These are phyloP conservation scores for Melanomma pulvis-pyrius DNA, from an alignment of 495 filamentous ascomycete species.

Conservation along the genomic window DNA sequence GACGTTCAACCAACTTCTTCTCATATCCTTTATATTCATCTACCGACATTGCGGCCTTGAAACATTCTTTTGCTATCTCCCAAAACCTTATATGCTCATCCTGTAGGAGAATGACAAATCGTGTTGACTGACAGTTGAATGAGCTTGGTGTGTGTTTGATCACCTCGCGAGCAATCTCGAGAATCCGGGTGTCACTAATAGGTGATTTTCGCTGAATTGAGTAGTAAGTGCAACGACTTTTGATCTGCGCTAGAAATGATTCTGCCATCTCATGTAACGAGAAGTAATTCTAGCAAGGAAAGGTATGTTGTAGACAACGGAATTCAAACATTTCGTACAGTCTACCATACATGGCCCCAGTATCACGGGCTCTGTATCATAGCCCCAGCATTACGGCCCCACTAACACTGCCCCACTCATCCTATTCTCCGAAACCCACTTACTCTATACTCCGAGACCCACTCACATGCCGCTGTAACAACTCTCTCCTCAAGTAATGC, in stretches of 20 bases:
- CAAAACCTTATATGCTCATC: slow-evolving; percentile 68
- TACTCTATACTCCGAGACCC: too few species aligned
- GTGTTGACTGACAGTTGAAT: slow-evolving; percentile 70
- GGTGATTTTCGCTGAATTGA: slow-evolving; percentile 58
- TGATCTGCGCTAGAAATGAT: slow-evolving; percentile 56
- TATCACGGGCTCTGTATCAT: too few species aligned
- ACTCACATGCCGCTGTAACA: too few species aligned
- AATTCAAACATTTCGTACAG: too few species aligned
- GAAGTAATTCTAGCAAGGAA: too few species aligned
- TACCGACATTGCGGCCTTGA: slow-evolving; percentile 61
- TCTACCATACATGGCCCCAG: too few species aligned
- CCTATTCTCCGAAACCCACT: too few species aligned
- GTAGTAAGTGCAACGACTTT: slow-evolving; percentile 63
- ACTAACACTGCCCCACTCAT: too few species aligned
- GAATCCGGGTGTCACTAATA: slow-evolving; percentile 56
- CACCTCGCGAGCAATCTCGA: slow-evolving; percentile 58
- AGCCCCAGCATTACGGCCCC: too few species aligned
- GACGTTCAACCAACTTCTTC: slow-evolving; percentile 55
- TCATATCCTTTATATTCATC: slow-evolving; percentile 56
- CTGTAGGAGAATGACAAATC: slow-evolving; percentile 62
- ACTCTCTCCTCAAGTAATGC: too few species aligned
- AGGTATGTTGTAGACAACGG: too few species aligned
- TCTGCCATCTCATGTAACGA: too few species aligned
- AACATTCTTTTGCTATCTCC: slow-evolving; percentile 56
- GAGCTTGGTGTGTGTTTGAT: slow-evolving; percentile 59